Base-by-base conservation (phyloP, 306 rosid species). In the Castanopsis chinensis region DNA sequence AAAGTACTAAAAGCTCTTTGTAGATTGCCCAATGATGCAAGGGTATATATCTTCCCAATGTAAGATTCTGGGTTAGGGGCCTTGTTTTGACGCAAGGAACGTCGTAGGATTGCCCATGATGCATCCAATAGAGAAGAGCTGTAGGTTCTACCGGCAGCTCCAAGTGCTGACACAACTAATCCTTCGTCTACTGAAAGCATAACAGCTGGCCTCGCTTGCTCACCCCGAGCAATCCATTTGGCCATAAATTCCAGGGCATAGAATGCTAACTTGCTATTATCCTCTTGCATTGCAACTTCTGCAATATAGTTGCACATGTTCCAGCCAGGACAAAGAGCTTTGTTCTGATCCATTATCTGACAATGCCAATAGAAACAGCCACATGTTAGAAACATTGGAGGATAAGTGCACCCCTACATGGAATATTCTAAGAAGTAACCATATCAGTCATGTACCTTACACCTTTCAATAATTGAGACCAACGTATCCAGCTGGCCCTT, bases 311-410 rank as follows among this genome's bases (percentile, higher is more conserved):
- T 79, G 89, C 98, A 92, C 89, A 81, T 45, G 73, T 57, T 82
- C 99, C 97, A 91, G 3, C 92, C 12, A 3, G 99, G 99, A 85
- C 97, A 91, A 83, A 96, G 98, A 63, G 99, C 90, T 88, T 93
- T 96, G 90, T 96, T 96, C 81, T 93, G 89, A 51, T 84, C 97
- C 90, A 90, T 89, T 69, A 90, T 41, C 99, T 95, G 90, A 78
- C 78, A 82, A 81, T 71, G 82, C 68, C 81, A 84, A 74, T 49
- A 75, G 54, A 77, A n/a, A 60, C 41, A 65, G 58, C 69, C 37
- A 81, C 64, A 72, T 52, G 75, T 30, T 82, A 82, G 57, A 65
- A 61, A 60, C 54, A 74, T 74, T 1, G 83, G 75, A 51, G 76
- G 76, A 75, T 41, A 79, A 32, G 45, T 51, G 73, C 79, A 57